Evolutionary conservation across 1,284 basidiomycete species (phyloP), one percentile per base, ranked within the genome.

Genomic region (Wallemia hederae): DNA sequence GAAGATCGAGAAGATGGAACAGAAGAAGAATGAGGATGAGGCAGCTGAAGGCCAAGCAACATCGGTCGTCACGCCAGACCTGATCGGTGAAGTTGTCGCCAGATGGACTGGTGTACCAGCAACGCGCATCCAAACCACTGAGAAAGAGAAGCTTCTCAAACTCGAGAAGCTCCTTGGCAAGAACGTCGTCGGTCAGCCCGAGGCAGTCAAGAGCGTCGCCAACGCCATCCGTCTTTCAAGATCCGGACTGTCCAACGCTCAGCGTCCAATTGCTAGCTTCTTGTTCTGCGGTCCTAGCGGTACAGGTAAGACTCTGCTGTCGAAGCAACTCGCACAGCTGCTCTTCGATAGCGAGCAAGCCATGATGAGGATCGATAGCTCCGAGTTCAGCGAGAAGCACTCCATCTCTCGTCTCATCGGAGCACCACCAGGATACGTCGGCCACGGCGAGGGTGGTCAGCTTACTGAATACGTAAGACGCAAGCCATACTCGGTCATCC

Each of bases 1-100:
- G 61, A 80, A 81, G 59, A 77, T 96, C 62, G 70, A 70, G 61
- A 67, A 71, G 62, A 70, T 78, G 31, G 76, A 78, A 66, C 68
- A 71, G 39, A 76, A 75, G 66, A 73, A 74, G 63, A 70, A 69
- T 56, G 73, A 74, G 62, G 68, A 68, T 55, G 67, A 66, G 55
- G 64, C 64, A 19, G 69, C 70, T 58, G 69, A 72, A 65, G 65
- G 68, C 63, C 65, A 70, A 1, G 63, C 63, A 1, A 65, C 66
- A 11, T 56, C 60, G 9, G 60, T 71, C 7, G 67, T 69, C 9
- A 70, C 69, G 26, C 67, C 68, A 60, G 65, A 68, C 59, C 49
- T 15, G 64, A 77, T 78, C 58, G 75, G 76, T 58, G 71, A 74
- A 59, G 74, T 78, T 49, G 77, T 78, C 28, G 73, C 73, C 15